phyloP scores from a whole-genome alignment of 2,329 filamentous ascomycete species.

The Xylariaceae sp. region DNA sequence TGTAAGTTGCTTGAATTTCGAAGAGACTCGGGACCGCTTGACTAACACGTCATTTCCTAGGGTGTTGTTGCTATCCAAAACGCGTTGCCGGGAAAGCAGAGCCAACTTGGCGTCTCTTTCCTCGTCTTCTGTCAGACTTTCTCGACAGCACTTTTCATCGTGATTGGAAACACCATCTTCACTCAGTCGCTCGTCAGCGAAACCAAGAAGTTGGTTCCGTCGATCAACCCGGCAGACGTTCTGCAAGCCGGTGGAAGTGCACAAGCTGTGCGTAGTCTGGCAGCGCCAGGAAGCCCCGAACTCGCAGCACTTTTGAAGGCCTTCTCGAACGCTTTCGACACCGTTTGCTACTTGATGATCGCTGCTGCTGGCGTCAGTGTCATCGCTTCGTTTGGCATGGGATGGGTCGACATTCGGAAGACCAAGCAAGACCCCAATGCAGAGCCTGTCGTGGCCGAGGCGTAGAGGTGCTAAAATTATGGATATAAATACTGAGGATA shows the following conservation, averaged over 20 bases:
- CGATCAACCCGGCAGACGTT: constrained; percentile 23
- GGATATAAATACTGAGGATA: background rate
- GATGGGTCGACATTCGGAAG: constrained; percentile 27
- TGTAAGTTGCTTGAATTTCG: constrained; percentile 10
- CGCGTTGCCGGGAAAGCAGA: constrained; percentile 24
- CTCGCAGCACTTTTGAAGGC: constrained; percentile 24
- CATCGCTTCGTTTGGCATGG: constrained; percentile 27
- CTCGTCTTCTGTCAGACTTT: constrained; percentile 31
- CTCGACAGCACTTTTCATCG: constrained; percentile 25
- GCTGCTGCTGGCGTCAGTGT: constrained; percentile 23
- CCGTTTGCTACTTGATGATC: constrained; percentile 28
- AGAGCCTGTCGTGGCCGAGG: background rate
- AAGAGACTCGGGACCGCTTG: background rate
- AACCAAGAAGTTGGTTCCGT: constrained; percentile 24
- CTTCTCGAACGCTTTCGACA: constrained; percentile 26
- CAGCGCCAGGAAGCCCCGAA: constrained; percentile 25
- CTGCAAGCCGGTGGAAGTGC: constrained; percentile 29
- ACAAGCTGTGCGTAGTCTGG: constrained; percentile 28
- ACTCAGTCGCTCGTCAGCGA: constrained; percentile 24
- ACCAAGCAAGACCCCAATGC: constrained; percentile 16
- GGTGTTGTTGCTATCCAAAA: constrained; percentile 29
- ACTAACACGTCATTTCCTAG: constrained; percentile 12
- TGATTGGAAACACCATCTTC: constrained; percentile 30
- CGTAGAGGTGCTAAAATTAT: constrained; percentile 1
- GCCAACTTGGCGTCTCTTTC: constrained; percentile 27